Base-by-base conservation (phyloP, 208 protist genomes). In the Leishmania mexicana region DNA sequence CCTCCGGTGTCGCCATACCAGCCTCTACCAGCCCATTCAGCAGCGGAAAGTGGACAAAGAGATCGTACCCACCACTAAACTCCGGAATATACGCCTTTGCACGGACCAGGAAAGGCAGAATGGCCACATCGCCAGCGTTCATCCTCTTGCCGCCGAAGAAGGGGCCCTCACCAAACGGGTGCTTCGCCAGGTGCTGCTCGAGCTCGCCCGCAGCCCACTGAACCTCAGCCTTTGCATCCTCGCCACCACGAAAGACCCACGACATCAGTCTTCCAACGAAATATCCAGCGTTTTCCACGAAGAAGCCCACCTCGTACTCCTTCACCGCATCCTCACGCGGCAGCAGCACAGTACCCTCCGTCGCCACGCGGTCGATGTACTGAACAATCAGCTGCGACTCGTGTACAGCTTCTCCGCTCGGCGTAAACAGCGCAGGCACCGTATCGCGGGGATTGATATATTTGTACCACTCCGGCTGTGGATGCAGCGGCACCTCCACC, bases 401-500 rank as follows among this genome's bases (percentile, higher is more conserved):
- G 81, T 94, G 89, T 72, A 95, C 79, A 47, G 86, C 81, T 47
- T 92, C 86, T 17, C 92, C 93, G 47, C 81, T 79, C 5, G 83
- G 85, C 45, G 92, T 92, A 60, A 90, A 78, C 24, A 96, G 74
- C 49, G 85, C 78, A 4, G 94, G 92, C 45, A 97, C 89, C 78
- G 92, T 97, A 68, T 89, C 89, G 54, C 87, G 89, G 45, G 65
- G 75, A 83, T 95, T 96, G 60, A 95, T 78, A 77, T 85, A 80
- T 76, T 83, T 81, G 85, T 92, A 95, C 92, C 94, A 97, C 71
- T 78, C 76, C 28, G 89, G 90, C 38, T 79, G 51, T 28, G 91
- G 76, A 31, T 71, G 31, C 40, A 93, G 80, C 45, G 94, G 80
- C 53, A 95, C 81, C 64, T 95, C 89, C 51, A 95, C 83, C 28